Evolutionary conservation across 352 stramenopile species (phyloP), one percentile per base, ranked within the genome.

Genomic region (Pilasporangium apinafurcum): DNA sequence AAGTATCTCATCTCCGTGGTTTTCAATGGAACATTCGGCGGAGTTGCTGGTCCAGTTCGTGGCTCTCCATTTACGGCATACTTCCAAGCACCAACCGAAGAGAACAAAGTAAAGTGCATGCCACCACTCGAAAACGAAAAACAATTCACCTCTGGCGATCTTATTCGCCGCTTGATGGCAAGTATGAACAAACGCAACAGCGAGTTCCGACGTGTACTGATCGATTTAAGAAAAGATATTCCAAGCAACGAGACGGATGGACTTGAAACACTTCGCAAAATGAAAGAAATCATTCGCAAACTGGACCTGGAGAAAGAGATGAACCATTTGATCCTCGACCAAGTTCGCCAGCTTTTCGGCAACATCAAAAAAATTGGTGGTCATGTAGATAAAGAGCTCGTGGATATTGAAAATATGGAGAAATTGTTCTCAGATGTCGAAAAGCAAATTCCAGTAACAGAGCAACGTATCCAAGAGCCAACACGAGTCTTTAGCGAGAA

Each of bases 1-100:
- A 74, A 76, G 26, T 98, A 96, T 48, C 59, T 76, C 17, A 60
- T 98, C 26, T 73, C 77, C 5, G 80, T 98, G 9, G 68, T 87
- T 8, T 98, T 98, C 44, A 66, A 78, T 10, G 95, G 95, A 0
- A 98, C 92, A 1, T 99, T 98, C 44, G 69, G 77, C 51, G 95
- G 95, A 9, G 61, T 95, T n/a, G 75, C 84, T 2, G 95, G 95
- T n/a, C 74, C 70, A 2, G 90, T 99, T 38, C 87, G 94, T 14
- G 95, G 95, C 2, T 98, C 89, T 14, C 94, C 95, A 3, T 98
- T 98, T 48, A 62, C 56, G 12, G 51, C 70, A 20, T 26, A 20
- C 8, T 85, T 82, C 41, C 67, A 79, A 49, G 59, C 53, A 8
- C 40, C 53, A 6, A 81, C 58, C 0, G 73, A 85, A 41, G 70